Conservation (phyloP, 805 yeast genomes). For the Saccharomycopsis fibuligera region DNA sequence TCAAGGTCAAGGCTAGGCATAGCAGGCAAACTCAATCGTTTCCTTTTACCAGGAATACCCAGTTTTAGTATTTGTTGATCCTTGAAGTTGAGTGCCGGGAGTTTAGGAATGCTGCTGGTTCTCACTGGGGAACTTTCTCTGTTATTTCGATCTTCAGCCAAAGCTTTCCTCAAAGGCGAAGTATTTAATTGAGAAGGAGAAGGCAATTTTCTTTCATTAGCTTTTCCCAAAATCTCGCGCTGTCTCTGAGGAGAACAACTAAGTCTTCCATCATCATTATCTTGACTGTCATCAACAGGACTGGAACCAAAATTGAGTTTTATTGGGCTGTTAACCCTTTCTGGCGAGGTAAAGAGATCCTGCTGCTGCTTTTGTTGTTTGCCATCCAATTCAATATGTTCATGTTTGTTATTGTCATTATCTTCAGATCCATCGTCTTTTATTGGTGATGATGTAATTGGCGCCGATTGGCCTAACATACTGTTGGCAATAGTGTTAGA, state of each 20-base stretch:
- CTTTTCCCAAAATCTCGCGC: background rate
- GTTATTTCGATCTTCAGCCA: background rate
- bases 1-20: background rate
- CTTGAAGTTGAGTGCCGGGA: constrained; percentile 12
- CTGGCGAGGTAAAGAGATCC: background rate
- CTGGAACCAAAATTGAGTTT: background rate
- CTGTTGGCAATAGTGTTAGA: constrained; percentile 18
- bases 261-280: background rate
- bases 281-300: background rate
- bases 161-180: constrained; percentile 19
- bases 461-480: constrained; percentile 14
- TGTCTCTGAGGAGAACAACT: constrained; percentile 2
- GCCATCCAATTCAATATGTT: background rate
- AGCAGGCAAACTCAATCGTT: constrained; percentile 11
- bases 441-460: constrained; percentile 22
- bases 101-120: background rate
- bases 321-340: background rate
- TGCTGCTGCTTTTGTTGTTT: background rate
- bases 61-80: constrained; percentile 11
- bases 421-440: background rate
- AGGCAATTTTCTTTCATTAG: constrained; percentile 8
- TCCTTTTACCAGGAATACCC: background rate
- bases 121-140: constrained; percentile 3
- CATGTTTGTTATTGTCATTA: background rate
- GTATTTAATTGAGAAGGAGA: constrained; percentile 11